These are phyloP conservation scores for Mallotus nudiflorus DNA, from an alignment of 345 rosid genomes.

Conservation along the genomic window DNA sequence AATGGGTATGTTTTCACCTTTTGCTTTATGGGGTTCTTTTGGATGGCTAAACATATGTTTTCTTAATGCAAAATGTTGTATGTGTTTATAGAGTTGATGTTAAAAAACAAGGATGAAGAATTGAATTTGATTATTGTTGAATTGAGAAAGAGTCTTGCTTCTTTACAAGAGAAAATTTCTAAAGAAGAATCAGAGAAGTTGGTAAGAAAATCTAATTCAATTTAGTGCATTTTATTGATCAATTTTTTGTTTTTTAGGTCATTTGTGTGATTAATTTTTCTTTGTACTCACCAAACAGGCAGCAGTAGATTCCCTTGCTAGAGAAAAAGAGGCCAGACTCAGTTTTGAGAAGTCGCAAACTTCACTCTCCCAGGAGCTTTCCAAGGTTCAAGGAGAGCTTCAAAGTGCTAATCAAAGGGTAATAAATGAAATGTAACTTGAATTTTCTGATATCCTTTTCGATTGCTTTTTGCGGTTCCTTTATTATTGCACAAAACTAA, in stretches of 20 bases:
- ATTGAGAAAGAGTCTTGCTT: slow-evolving; percentile 71
- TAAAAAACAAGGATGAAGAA: slow-evolving; percentile 87
- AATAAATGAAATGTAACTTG: slow-evolving; percentile 28
- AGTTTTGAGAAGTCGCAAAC: slow-evolving; percentile 66
- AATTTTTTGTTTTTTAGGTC: neutral
- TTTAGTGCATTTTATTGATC: slow-evolving; percentile 14
- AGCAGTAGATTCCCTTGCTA: slow-evolving; percentile 70
- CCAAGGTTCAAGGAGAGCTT: slow-evolving; percentile 81
- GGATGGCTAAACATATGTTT: neutral
- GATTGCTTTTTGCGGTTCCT: neutral
- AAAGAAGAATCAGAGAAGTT: slow-evolving; percentile 84
- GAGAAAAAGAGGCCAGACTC: slow-evolving; percentile 76
- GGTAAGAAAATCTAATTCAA: slow-evolving; percentile 44
- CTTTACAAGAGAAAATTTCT: slow-evolving; percentile 69
- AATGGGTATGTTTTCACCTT: slow-evolving; percentile 54
- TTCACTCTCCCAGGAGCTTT: slow-evolving; percentile 75
- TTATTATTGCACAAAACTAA: slow-evolving; percentile 1
- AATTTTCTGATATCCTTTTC: neutral
- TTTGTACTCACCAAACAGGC: slow-evolving; percentile 43
- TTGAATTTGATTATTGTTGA: slow-evolving; percentile 84
- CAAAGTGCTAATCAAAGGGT: slow-evolving; percentile 94
- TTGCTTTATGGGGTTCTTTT: neutral
- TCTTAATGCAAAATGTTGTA: slow-evolving; percentile 16
- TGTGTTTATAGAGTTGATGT: slow-evolving; percentile 55
- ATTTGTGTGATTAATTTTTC: slow-evolving; percentile 9